Percentiles rank a stretch among this genome's conserved stretches.
Conservation (phyloP, 2,329 filamentous ascomycete genomes). For the Colletotrichum sojae region DNA sequence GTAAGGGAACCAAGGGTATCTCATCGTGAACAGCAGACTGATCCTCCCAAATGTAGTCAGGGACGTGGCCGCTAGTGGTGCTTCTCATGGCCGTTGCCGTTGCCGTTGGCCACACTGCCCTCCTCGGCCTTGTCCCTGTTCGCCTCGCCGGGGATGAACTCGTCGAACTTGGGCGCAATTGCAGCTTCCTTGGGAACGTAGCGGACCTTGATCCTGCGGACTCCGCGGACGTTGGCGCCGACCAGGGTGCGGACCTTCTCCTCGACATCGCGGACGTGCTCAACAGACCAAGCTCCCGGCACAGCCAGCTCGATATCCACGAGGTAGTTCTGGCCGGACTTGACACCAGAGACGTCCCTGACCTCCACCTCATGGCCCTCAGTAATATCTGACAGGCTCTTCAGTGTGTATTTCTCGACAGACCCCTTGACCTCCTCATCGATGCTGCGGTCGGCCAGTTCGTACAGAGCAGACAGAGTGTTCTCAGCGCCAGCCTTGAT, state of each 20-base stretch:
- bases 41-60: conserved; percentile 27
- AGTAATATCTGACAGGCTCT: conserved; percentile 68
- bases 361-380: conserved; percentile 76
- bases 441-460: conserved; percentile 91
- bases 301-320: conserved; percentile 91
- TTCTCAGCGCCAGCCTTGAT: conserved; percentile 92
- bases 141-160: conserved; percentile 80
- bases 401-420: conserved; percentile 75
- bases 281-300: conserved; percentile 82
- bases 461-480: conserved; percentile 83
- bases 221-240: conserved; percentile 84
- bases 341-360: conserved; percentile 87
- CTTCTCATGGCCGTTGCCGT: conserved; percentile 46
- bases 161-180: conserved; percentile 73
- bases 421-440: conserved; percentile 85
- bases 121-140: conserved; percentile 70
- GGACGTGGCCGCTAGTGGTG: conserved; percentile 43
- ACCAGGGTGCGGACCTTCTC: conserved; percentile 79
- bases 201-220: conserved; percentile 85
- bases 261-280: conserved; percentile 79
- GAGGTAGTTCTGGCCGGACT: conserved; percentile 96
- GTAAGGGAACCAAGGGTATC: conserved; percentile 39
- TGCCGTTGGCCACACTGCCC: conserved; percentile 55
- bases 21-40: conserved; percentile 38
- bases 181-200: conserved; percentile 80